Evolutionary conservation across 805 yeast genomes (phyloP).

Genomic region (Cyberlindnera suaveolens): DNA sequence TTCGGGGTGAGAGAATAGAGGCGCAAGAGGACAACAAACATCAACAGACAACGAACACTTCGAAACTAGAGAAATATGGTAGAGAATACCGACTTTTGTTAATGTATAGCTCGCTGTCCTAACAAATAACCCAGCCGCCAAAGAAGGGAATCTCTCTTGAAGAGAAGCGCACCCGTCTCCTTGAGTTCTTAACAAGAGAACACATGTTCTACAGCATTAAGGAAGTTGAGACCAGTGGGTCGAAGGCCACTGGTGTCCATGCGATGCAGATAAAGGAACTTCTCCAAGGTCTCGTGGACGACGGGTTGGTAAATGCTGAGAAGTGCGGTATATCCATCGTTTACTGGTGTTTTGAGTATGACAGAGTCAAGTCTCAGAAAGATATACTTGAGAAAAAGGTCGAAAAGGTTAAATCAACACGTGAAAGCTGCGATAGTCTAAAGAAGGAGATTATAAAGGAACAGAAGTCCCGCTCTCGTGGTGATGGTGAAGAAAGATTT

Average conservation of each 20-base stretch:
- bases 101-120: not conserved
- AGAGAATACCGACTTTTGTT: not conserved
- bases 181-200: constrained; percentile 33
- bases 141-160: constrained; percentile 31
- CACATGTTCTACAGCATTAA: constrained; percentile 42
- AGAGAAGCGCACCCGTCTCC: constrained; percentile 32
- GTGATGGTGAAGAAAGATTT: constrained; percentile 4
- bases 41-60: not conserved
- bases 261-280: constrained; percentile 50
- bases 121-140: constrained; percentile 7
- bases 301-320: constrained; percentile 40
- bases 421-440: constrained; percentile 8
- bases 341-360: constrained; percentile 43
- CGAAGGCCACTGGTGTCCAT: constrained; percentile 40
- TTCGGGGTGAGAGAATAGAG: not conserved
- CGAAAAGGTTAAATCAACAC: constrained; percentile 4
- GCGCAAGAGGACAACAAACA: not conserved
- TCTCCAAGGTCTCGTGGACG: constrained; percentile 41
- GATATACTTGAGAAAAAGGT: constrained; percentile 2
- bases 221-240: constrained; percentile 42
- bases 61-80: not conserved
- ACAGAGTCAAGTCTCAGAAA: constrained; percentile 20
- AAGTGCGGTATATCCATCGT: constrained; percentile 50
- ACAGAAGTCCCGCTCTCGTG: not conserved
- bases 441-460: constrained; percentile 8